Evolutionary conservation across 2,329 filamentous ascomycete species (phyloP).

Genomic region (Stemphylium vesicarium): DNA sequence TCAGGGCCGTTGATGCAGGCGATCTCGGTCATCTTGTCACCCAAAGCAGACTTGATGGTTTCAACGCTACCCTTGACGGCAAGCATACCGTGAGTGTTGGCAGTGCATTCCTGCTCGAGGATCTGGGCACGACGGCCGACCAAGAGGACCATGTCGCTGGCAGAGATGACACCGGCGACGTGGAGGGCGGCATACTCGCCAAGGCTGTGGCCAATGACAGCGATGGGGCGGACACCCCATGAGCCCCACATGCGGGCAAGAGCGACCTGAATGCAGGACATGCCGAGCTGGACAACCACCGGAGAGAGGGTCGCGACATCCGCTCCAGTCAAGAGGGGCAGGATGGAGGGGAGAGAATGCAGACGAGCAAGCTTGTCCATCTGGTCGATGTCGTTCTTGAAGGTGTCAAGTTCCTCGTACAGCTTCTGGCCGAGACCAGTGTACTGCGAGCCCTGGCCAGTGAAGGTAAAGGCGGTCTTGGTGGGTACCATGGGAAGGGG

Average conservation of each 20-base stretch:
- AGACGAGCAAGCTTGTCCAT: constrained; percentile 56
- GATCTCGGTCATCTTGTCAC: constrained; percentile 59
- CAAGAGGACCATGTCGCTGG: constrained; percentile 73
- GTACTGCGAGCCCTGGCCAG: constrained; percentile 61
- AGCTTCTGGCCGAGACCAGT: constrained; percentile 58
- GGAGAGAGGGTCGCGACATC: constrained; percentile 59
- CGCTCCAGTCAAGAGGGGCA: constrained; percentile 57
- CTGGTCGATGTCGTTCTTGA: constrained; percentile 58
- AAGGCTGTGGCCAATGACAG: constrained; percentile 65
- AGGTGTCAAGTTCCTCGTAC: constrained; percentile 56
- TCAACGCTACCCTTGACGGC: constrained; percentile 62
- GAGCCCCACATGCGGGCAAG: constrained; percentile 60
- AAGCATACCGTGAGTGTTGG: constrained; percentile 71
- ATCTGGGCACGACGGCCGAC: constrained; percentile 72
- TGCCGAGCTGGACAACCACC: constrained; percentile 59
- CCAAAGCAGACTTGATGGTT: constrained; percentile 60
- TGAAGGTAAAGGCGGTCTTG: constrained; percentile 60
- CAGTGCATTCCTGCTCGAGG: constrained; percentile 68
- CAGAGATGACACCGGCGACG: constrained; percentile 72
- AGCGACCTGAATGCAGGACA: constrained; percentile 61
- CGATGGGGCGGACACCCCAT: constrained; percentile 61
- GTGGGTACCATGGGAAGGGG: constrained; percentile 60
- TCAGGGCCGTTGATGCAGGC: constrained; percentile 79
- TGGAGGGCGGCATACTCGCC: constrained; percentile 78
- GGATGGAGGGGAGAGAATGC: constrained; percentile 57